Conservation (phyloP, 1,284 basidiomycete genomes). For the Sparassis latifolia region DNA sequence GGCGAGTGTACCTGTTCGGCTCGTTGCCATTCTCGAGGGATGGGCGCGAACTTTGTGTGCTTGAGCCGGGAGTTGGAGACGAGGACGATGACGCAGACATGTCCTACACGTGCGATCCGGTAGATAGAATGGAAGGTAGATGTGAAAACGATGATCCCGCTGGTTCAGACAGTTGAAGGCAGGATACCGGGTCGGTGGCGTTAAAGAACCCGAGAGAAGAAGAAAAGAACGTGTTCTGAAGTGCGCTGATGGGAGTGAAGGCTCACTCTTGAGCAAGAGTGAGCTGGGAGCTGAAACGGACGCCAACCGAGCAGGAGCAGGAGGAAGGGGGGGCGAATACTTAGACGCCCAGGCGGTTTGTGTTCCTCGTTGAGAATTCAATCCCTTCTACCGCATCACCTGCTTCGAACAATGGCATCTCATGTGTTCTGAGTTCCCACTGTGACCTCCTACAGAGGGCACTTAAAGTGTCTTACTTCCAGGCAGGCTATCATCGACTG, state of each 20-base stretch:
- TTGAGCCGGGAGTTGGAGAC: conserved; percentile 39
- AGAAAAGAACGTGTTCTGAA: conserved; percentile 4
- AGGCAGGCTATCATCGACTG: no score
- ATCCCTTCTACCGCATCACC: no score
- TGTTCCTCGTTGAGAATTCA: no score
- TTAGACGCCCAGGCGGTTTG: no score
- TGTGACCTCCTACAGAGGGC: no score
- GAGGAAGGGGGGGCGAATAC: conserved; percentile 1
- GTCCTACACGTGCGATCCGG: conserved; percentile 1
- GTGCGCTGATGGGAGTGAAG: conserved; percentile 4
- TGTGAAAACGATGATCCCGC: conserved; percentile 2
- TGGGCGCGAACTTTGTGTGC: conserved; percentile 35
- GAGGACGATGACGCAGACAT: conserved; percentile 23
- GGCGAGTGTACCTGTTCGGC: conserved; percentile 56
- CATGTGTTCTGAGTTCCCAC: no score
- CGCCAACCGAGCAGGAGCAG: conserved; percentile 6
- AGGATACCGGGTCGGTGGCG: conserved; percentile 3
- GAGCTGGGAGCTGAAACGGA: conserved; percentile 2
- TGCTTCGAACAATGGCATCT: no score
- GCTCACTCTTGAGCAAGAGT: conserved; percentile 4
- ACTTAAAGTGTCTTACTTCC: no score
- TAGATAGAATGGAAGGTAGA: background rate
- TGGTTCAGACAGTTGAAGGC: background rate
- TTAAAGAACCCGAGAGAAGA: background rate
- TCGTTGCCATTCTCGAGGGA: conserved; percentile 60